These are phyloP conservation scores for Ascosphaera pollenicola DNA, from an alignment of 2,329 filamentous ascomycete genomes.

Conservation along the genomic window DNA sequence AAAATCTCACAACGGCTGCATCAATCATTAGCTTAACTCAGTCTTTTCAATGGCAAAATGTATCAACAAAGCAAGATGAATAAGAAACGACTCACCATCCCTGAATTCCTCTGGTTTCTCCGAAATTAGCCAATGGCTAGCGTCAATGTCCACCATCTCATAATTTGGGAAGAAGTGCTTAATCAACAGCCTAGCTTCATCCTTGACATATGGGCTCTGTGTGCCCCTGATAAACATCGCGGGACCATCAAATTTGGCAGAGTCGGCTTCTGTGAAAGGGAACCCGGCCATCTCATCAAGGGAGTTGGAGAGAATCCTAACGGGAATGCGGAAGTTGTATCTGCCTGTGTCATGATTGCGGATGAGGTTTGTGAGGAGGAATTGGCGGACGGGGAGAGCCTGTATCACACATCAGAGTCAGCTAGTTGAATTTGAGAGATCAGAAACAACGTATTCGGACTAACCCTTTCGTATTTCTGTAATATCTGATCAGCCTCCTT, in stretches of 20 bases:
- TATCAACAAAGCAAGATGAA: not conserved
- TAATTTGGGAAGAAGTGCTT: conserved; percentile 54
- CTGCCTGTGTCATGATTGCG: conserved; percentile 28
- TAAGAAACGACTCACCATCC: conserved; percentile 31
- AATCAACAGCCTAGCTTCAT: conserved; percentile 11
- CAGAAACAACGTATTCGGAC: too few species aligned
- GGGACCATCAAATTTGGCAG: conserved; percentile 45
- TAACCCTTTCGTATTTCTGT: conserved; percentile 45
- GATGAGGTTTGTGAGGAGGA: conserved; percentile 69
- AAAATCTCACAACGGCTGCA: not conserved
- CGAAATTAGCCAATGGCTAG: conserved; percentile 77
- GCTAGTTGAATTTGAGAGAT: too few species aligned
- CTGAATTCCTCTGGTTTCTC: conserved; percentile 65
- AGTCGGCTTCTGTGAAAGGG: conserved; percentile 54
- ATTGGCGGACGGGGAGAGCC: conserved; percentile 62
- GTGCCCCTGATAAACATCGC: conserved; percentile 42
- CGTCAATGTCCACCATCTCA: conserved; percentile 47
- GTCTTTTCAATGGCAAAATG: not conserved
- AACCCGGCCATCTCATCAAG: conserved; percentile 70
- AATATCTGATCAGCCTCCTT: conserved; percentile 65
- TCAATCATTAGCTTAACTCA: not conserved
- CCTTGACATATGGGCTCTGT: conserved; percentile 11
- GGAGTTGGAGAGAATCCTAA: conserved; percentile 43
- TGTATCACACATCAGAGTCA: too few species aligned
- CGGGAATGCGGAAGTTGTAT: conserved; percentile 58